These are phyloP conservation scores for Phytophthora boehmeriae DNA, from an alignment of 352 stramenopile species.

Conservation along the genomic window DNA sequence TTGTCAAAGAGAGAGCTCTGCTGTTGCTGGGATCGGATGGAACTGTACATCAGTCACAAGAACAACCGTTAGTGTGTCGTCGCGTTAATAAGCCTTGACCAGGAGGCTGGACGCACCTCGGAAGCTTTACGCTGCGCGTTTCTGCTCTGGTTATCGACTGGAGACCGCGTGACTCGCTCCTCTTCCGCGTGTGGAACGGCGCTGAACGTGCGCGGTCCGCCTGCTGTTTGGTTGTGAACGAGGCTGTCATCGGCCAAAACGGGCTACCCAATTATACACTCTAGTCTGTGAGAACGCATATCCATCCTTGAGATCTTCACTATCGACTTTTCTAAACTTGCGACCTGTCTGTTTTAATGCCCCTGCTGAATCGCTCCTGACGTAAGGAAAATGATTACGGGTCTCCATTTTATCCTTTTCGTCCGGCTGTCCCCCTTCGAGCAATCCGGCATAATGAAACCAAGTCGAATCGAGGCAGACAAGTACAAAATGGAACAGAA, in stretches of 20 bases:
- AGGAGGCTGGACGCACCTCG: conserved; percentile 12
- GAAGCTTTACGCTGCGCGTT: conserved; percentile 4
- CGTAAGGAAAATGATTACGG: too few relatives aligned
- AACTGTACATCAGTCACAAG: conserved; percentile 9
- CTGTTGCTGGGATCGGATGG: conserved; percentile 3
- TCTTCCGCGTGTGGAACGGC: conserved; percentile 32
- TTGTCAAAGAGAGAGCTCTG: conserved; percentile 3
- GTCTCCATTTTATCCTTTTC: too few relatives aligned
- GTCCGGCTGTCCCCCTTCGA: too few relatives aligned
- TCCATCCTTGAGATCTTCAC: too few relatives aligned
- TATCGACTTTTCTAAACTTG: too few relatives aligned
- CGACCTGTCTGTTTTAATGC: too few relatives aligned
- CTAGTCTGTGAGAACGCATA: background rate
- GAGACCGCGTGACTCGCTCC: conserved; percentile 10
- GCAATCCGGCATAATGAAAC: too few relatives aligned
- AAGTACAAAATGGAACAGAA: too few relatives aligned
- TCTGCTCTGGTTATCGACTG: conserved; percentile 23
- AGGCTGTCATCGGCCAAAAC: background rate
- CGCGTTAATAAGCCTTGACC: too few relatives aligned
- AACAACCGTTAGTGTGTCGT: background rate
- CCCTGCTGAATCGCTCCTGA: too few relatives aligned
- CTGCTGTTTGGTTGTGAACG: conserved; percentile 38
- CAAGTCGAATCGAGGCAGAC: too few relatives aligned
- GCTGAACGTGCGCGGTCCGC: conserved; percentile 20
- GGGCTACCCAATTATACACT: conserved; percentile 13